Base-by-base conservation (phyloP, 2,329 filamentous ascomycete species). In the Aspergillus pseudoviridinutans region DNA sequence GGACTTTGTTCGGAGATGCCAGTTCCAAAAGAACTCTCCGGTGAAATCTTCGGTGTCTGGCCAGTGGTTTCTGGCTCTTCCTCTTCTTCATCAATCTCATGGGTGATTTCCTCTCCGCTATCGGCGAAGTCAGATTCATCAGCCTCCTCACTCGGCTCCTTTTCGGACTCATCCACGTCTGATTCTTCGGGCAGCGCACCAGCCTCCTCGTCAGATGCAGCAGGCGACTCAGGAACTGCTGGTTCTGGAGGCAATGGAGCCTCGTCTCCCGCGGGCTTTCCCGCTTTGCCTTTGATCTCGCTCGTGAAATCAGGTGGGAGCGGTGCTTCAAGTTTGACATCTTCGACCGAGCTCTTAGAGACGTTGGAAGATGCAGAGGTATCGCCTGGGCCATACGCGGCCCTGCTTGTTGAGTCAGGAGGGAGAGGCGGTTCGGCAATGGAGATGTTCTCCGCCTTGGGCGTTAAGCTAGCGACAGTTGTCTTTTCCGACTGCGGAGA, bases 371-470 rank as follows among this genome's bases (percentile, higher is more conserved):
- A 79, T 8, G 73, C 76, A 3, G 78, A 79, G n/a, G 78, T 80
- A 58, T 81, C 79, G 4, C 78, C 78, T 27, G 78, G 72, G 8
- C 74, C 74, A 64, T 80, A 80, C 12, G 63, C 71, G 41, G 70
- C 71, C 64, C 74, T 79, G 58, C 76, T 80, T n/a, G 76, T 78
- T 4, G 79, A 62, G 44, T 80, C 78, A 17, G 79, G 79, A 4
- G 79, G 79, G 38, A 81, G 65, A 9, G 79, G 79, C 9, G 70
- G 59, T 41, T 70, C 64, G 20, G 70, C 64, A 27, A 71, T 56
- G 41, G 74, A 68, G 9, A 71, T 70, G 3, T 60, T 59, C 25
- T 74, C 72, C 56, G 67, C 66, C 55, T 72, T 78, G 27, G 74
- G 69, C 22, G 67, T 64, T 54, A 68, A 51, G 61, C 62, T 60